Evolutionary conservation across 228 moss, liverwort and hornwort species (phyloP), one percentile per base, ranked within the genome.

Genomic region (Sphagnum fallax): DNA sequence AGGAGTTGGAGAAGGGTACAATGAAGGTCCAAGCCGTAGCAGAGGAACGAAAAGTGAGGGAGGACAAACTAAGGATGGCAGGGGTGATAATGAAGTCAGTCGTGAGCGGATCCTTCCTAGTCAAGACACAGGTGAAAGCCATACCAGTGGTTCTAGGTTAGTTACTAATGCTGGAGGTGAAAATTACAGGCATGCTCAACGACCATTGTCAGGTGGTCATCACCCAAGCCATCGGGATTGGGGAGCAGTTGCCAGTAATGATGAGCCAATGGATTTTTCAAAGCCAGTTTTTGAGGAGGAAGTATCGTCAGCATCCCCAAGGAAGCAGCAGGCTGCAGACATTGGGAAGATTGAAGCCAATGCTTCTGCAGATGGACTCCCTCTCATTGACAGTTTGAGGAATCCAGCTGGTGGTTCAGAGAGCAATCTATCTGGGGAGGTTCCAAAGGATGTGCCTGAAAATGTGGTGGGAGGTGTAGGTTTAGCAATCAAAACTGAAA

Each of bases 201-300:
- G 91, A 69, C 91, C 91, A 32, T 75, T 1, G 8, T 49, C 71
- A 0, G 12, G 70, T 62, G 87, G 87, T 49, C 81, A 84, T 71
- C 79, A 83, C 7, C 81, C 72, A 4, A 79, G 82, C 52, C 91
- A 93, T 75, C 91, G 91, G 48, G 98, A 98, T 72, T 98, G 98
- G 98, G 93, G 91, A 71, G 93, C 98, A 68, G 85, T 87, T 57
- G 96, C 93, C 48, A 92, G 91, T 75, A 97, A 77, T 66, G 98
- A 98, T 72, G 98, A 98, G 77, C 93, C 98, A 58, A 98, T 93
- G 93, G 98, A 98, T 74, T 98, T 93, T 49, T 92, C 98, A 50
- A 93, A 93, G 82, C 93, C 93, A n/a, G 92, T 93, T 14, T 98
- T 98, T 74, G 93, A 98, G 75, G 98, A 98, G 77, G 98, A 98